Evolutionary conservation across 2,329 filamentous ascomycete genomes (phyloP).

Genomic region (Fusarium incarnatum): DNA sequence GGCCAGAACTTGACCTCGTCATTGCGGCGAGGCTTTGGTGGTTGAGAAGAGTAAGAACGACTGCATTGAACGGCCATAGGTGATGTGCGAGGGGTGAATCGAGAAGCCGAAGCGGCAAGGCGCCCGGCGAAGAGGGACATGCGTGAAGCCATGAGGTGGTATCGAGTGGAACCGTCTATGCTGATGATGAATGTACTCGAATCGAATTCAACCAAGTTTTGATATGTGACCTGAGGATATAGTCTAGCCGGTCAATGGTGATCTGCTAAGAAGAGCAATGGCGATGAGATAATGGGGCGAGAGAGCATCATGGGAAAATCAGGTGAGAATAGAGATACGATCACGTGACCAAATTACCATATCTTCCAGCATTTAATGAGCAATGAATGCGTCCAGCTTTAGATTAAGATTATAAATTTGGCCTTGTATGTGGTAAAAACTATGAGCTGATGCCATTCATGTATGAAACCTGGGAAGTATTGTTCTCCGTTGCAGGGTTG

Average conservation of each 20-base stretch:
- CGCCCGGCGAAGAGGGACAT: slow-evolving; percentile 46
- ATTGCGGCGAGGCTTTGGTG: slow-evolving; percentile 52
- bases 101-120: slow-evolving; percentile 43
- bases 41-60: slow-evolving; percentile 58
- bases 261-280: not conserved
- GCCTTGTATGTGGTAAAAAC: no score
- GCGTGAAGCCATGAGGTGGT: slow-evolving; percentile 49
- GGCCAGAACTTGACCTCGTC: slow-evolving; percentile 68
- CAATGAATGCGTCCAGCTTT: not conserved
- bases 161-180: not conserved
- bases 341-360: slow-evolving; percentile 20
- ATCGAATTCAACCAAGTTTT: not conserved
- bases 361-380: no score
- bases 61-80: slow-evolving; percentile 33
- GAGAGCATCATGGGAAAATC: slow-evolving; percentile 26
- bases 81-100: slow-evolving; percentile 30
- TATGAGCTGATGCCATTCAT: not conserved
- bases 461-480: not conserved
- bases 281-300: not conserved
- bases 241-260: not conserved
- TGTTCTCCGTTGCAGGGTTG: not conserved
- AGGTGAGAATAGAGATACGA: slow-evolving; percentile 1
- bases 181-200: no score
- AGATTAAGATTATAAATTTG: not conserved
- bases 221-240: not conserved